phyloP scores from a whole-genome alignment of 73 alveolate genomes.

The Durusdinium trenchii region DNA sequence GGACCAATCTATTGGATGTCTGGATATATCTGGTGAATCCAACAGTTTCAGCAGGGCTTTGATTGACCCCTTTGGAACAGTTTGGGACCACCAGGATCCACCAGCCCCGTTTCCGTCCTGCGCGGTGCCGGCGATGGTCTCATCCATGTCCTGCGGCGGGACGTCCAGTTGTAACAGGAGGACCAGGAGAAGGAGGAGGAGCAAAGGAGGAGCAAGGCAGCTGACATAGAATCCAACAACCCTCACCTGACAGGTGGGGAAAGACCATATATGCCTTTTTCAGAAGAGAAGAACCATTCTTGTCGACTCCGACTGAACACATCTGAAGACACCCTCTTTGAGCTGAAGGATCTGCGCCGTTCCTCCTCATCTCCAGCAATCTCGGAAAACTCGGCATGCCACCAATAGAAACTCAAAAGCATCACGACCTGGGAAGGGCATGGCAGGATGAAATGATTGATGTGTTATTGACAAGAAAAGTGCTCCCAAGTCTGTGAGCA shows the following conservation, averaged over 20 bases:
- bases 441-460: background rate
- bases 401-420: slow-evolving; percentile 95
- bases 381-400: slow-evolving; percentile 95
- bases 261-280: background rate
- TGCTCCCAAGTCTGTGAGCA: no score
- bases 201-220: background rate
- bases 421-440: slow-evolving; percentile 66
- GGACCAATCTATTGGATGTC: no score
- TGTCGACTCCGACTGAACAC: no score
- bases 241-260: background rate
- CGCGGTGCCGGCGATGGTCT: slow-evolving; percentile 51
- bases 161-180: background rate
- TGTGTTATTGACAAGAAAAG: no score
- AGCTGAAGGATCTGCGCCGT: background rate
- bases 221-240: background rate
- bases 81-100: no score
- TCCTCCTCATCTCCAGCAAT: slow-evolving; percentile 93
- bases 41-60: no score
- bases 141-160: slow-evolving; percentile 46
- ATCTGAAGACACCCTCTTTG: no score
- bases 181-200: background rate
- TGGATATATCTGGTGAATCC: no score
- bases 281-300: no score
- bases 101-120: no score
- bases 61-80: no score